phyloP scores from a whole-genome alignment of 2,329 filamentous ascomycete species.

The Verticillium nubilum region DNA sequence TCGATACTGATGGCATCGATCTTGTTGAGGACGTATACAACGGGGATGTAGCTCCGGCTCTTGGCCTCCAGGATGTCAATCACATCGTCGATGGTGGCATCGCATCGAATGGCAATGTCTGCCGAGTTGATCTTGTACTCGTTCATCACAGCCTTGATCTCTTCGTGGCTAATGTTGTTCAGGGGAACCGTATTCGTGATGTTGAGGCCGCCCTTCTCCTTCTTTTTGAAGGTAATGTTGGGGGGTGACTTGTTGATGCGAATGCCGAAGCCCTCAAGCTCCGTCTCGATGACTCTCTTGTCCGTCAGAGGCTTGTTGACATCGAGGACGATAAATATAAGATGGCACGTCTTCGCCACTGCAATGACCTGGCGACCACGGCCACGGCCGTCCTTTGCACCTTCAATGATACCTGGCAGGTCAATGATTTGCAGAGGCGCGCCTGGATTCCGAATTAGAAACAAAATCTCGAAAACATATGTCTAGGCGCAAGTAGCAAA shows the following conservation, averaged over 20 bases:
- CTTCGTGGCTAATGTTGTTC: slow-evolving; percentile 87
- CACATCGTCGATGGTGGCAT: slow-evolving; percentile 93
- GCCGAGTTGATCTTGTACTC: slow-evolving; percentile 96
- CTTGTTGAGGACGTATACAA: slow-evolving; percentile 98
- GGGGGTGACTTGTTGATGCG: slow-evolving; percentile 95
- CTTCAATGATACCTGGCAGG: slow-evolving; percentile 96
- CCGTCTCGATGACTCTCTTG: slow-evolving; percentile 90
- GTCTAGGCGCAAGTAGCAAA: not conserved
- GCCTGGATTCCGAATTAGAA: slow-evolving; percentile 32
- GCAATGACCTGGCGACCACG: slow-evolving; percentile 98
- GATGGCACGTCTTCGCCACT: slow-evolving; percentile 95
- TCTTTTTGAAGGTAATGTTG: slow-evolving; percentile 99
- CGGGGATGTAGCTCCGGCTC: slow-evolving; percentile 94
- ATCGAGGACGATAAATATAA: slow-evolving; percentile 97
- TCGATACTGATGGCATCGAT: slow-evolving; percentile 98
- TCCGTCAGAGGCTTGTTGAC: slow-evolving; percentile 98
- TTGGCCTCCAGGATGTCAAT: slow-evolving; percentile 95
- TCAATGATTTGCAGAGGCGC: slow-evolving; percentile 98
- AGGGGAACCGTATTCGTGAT: slow-evolving; percentile 93
- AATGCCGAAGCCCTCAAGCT: slow-evolving; percentile 96
- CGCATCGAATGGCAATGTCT: slow-evolving; percentile 95
- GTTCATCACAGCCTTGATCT: slow-evolving; percentile 96
- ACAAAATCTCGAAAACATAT: not conserved
- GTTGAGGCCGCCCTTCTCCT: slow-evolving; percentile 95
- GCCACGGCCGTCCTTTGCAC: slow-evolving; percentile 96